Base-by-base conservation (phyloP, 371 early-diverging fungal species). In the Rhizomucor miehei region DNA sequence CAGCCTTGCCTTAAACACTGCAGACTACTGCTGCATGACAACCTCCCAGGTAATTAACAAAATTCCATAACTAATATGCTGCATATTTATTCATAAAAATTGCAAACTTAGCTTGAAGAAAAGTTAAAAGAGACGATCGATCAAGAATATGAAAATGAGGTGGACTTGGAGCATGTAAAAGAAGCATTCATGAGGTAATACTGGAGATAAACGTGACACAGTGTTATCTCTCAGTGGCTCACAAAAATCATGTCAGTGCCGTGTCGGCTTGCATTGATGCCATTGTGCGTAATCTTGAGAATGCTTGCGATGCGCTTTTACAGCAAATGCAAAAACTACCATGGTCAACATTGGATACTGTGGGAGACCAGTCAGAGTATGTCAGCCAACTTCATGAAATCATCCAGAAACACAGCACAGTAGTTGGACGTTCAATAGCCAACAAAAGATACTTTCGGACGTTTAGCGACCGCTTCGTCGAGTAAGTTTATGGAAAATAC, bases 311-410 rank as follows among this genome's bases (percentile, higher is more conserved):
- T 6, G 62, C 86, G 3, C 81, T 86, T 1, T 63, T 94, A 19
- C 65, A 75, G 1, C 61, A 79, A 46, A 91, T 95, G 91, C 56
- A 82, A 13, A 77, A 78, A 54, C 66, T 87, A 13, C 79, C 84
- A 3, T 98, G 98, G 97, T 84, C 80, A 5, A 78, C 80, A 0
- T 61, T 95, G 59, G 86, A 89, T 50, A 70, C 85, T 1, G 97
- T 95, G 8, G 98, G 96, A 8, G 98, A 98, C 65, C 95, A 95
- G 62, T 92, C 93, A 0, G 89, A 84, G 48, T 94, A 95, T 69
- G 86, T 97, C 19, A 79, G 81, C 1, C 65, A 73, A 57, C 75
- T 92, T 25, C 82, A 83, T 24, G 71, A 66, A 13, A 71, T 73
- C 5, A 65, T 91, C 12, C 65, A 65, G 35, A 59, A 63, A 1